Evolutionary conservation across 1,284 basidiomycete species (phyloP).

Genomic region (Bondarzewia mesenterica): DNA sequence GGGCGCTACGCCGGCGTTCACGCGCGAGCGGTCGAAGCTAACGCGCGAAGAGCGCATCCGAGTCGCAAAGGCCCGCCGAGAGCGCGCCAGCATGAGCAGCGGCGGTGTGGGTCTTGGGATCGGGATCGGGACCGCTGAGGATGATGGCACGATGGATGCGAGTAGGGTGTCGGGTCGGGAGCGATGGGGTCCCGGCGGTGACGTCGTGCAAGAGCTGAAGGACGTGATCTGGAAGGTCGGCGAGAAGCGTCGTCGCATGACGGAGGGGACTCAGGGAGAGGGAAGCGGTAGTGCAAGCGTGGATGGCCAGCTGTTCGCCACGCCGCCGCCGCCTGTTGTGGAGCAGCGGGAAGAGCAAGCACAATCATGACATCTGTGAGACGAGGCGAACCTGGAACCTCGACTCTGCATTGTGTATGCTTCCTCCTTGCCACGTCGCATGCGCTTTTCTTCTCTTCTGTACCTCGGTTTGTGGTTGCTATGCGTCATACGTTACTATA

Average conservation of each 20-base stretch:
- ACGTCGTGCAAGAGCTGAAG: slow-evolving; percentile 76
- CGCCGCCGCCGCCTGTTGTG: background rate
- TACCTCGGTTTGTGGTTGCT: too few relatives aligned
- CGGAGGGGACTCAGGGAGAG: slow-evolving; percentile 12
- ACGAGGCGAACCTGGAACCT: background rate
- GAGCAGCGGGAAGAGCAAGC: background rate
- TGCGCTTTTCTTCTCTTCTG: too few relatives aligned
- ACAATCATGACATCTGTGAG: background rate
- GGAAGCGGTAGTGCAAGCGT: background rate
- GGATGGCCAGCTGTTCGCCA: background rate
- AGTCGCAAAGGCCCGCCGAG: slow-evolving; percentile 46
- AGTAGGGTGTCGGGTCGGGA: slow-evolving; percentile 19
- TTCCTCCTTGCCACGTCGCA: too few relatives aligned
- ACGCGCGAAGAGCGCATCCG: slow-evolving; percentile 66
- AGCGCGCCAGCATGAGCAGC: slow-evolving; percentile 19
- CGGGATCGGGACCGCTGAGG: slow-evolving; percentile 3
- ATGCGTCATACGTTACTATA: background rate
- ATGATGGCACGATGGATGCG: slow-evolving; percentile 7
- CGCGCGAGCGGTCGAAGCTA: slow-evolving; percentile 51
- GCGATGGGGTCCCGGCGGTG: slow-evolving; percentile 65
- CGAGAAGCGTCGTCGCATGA: slow-evolving; percentile 53
- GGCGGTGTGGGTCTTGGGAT: slow-evolving; percentile 13
- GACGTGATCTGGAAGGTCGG: slow-evolving; percentile 80
- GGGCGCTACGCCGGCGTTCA: slow-evolving; percentile 20
- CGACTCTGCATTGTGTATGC: too few relatives aligned